Base-by-base conservation (phyloP, 2,329 filamentous ascomycete species). In the Hymenoscyphus fructigenus region DNA sequence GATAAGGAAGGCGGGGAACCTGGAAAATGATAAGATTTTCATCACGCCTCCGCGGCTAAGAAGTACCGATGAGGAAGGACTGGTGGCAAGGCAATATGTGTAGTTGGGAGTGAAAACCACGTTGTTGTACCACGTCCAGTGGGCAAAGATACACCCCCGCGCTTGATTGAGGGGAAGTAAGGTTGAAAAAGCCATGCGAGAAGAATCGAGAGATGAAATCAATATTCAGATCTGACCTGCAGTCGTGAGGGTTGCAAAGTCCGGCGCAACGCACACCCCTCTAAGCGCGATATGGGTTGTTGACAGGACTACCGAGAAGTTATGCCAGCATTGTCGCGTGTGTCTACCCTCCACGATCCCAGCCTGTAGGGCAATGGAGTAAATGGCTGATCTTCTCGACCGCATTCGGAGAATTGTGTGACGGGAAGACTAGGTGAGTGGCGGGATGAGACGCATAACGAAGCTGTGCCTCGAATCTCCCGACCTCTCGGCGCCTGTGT, bases 1-100 rank as follows among this genome's bases (percentile, higher is more conserved):
- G n/a, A 50, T 50, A 50, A 50, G 47, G 47, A 50, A 50, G 47
- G 47, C n/a, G 47, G 47, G 47, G 47, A 23, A 50, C 47, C 47
- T 50, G 47, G 47, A 50, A n/a, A 50, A 50, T 26, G 20, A 50
- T 50, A 50, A 50, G 20, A 26, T 50, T 50, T 32, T 23, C 3
- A 50, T 23, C 44, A 26, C 44, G n/a, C 47, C 47, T 50, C 23
- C 47, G 47, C 47, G 47, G 47, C 20, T 50, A 50, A 14, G 10
- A 26, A 50, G 10, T 23, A 50, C 47, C 23, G 47, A 50, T 50
- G 47, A 23, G 47, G 44, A 50, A 50, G 44, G 47, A 50, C n/a
- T 50, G 20, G 9, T 50, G 47, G 47, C n/a, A 23, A 50, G 47
- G 47, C 17, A 23, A 14, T 50, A 14, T 14, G 47, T 26, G 47